These are phyloP conservation scores for Lactifluus piperatus DNA, from an alignment of 768 basidiomycete genomes.

Conservation along the genomic window DNA sequence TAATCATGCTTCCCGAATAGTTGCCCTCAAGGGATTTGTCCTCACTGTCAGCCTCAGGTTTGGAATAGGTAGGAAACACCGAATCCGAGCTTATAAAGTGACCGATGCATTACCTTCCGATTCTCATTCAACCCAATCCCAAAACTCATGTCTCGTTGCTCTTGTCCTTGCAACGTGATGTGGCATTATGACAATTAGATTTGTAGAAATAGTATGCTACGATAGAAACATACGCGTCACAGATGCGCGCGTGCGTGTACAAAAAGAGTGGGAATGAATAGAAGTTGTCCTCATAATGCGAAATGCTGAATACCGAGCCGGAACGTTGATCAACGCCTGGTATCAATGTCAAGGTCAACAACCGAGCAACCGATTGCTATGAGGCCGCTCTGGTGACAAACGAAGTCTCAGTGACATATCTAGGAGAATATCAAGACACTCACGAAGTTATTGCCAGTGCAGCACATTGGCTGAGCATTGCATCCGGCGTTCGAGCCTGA, in stretches of 20 bases:
- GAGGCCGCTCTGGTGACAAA: neutral
- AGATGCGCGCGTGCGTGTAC: neutral
- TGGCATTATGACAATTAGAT: neutral
- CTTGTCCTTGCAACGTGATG: neutral
- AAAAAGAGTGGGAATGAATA: slow-evolving; percentile 2
- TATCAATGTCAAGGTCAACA: neutral
- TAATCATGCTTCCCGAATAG: too few species aligned
- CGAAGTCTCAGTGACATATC: neutral
- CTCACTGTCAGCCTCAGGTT: too few species aligned
- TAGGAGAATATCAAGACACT: neutral
- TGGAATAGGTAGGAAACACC: too few species aligned
- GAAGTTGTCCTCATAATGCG: neutral
- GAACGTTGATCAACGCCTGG: neutral
- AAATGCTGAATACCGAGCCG: neutral
- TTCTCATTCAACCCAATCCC: too few species aligned
- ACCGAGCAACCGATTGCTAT: neutral
- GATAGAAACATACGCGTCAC: neutral
- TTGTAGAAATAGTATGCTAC: slow-evolving; percentile 2
- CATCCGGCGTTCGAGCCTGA: neutral
- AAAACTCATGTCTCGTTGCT: too few species aligned
- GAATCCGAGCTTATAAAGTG: too few species aligned
- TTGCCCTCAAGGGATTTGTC: too few species aligned
- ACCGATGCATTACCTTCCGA: too few species aligned
- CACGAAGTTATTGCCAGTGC: neutral
- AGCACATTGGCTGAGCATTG: neutral